Conservation (phyloP, 1,284 basidiomycete genomes). For the Ustilago bromivora region DNA sequence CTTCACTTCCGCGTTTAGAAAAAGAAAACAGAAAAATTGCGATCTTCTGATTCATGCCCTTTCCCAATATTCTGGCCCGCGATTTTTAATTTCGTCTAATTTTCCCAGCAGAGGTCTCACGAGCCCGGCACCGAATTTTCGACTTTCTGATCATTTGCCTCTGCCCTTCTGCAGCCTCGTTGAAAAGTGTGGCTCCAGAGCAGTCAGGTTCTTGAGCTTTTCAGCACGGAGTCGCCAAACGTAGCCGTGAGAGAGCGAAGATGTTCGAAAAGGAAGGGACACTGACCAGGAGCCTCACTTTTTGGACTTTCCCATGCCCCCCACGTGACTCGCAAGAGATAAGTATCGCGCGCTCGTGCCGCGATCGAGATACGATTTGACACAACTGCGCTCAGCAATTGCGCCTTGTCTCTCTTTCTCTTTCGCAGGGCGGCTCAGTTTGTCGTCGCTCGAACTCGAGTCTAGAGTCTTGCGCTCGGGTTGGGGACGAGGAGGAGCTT, state of each 20-base stretch:
- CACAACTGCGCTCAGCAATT: constrained; percentile 7
- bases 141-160: neutral
- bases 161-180: neutral
- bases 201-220: neutral
- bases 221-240: neutral
- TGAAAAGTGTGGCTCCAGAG: constrained; percentile 6
- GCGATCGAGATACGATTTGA: constrained; percentile 8
- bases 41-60: neutral
- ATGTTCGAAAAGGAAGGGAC: neutral
- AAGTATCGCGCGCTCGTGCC: constrained; percentile 13
- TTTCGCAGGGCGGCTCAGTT: neutral
- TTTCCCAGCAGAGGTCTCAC: neutral
- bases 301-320: neutral
- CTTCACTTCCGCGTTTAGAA: neutral
- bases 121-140: constrained; percentile 24
- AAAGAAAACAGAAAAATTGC: neutral
- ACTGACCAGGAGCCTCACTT: constrained; percentile 10
- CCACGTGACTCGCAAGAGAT: neutral
- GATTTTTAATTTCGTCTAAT: constrained; percentile 4
- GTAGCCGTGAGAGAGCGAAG: neutral
- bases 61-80: neutral
- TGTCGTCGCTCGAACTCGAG: neutral
- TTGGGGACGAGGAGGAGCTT: neutral
- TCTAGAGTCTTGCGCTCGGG: neutral
- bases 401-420: neutral